Conservation (phyloP, 805 yeast species). For the Pichia nakasei region DNA sequence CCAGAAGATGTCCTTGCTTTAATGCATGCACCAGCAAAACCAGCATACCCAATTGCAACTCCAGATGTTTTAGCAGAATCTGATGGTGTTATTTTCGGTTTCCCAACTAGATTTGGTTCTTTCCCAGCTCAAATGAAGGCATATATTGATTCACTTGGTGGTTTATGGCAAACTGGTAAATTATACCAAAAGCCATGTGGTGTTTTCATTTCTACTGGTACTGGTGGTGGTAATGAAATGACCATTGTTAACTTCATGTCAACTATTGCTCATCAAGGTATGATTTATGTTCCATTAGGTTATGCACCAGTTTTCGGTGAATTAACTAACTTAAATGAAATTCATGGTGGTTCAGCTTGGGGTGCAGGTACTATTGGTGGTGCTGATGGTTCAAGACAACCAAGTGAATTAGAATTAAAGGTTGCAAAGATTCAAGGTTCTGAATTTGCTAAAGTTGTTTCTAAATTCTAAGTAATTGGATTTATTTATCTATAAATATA, state of each 20-base stretch:
- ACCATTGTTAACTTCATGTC: conserved; percentile 60
- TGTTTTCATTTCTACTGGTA: conserved; percentile 63
- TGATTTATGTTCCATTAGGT: conserved; percentile 75
- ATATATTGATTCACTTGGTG: conserved; percentile 74
- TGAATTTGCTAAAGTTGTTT: conserved; percentile 43
- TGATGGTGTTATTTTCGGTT: conserved; percentile 79
- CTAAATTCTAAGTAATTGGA: conserved; percentile 15
- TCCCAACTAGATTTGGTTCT: conserved; percentile 81
- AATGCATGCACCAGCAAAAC: conserved; percentile 60
- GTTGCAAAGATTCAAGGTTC: conserved; percentile 62
- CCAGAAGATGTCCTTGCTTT: conserved; percentile 44
- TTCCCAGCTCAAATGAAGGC: conserved; percentile 71
- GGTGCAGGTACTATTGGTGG: conserved; percentile 82
- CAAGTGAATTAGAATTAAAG: conserved; percentile 53
- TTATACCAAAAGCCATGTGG: conserved; percentile 69
- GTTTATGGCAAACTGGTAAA: conserved; percentile 69
- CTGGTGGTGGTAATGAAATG: conserved; percentile 81
- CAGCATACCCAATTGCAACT: conserved; percentile 56
- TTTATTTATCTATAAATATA: background rate
- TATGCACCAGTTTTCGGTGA: conserved; percentile 48
- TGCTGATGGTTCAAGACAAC: conserved; percentile 65
- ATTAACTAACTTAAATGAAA: conserved; percentile 47
- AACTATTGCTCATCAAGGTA: conserved; percentile 68
- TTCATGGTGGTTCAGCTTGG: conserved; percentile 79
- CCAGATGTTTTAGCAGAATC: conserved; percentile 47